Evolutionary conservation across 306 rosid genomes (phyloP).

Genomic region (Psophocarpus tetragonolobus): DNA sequence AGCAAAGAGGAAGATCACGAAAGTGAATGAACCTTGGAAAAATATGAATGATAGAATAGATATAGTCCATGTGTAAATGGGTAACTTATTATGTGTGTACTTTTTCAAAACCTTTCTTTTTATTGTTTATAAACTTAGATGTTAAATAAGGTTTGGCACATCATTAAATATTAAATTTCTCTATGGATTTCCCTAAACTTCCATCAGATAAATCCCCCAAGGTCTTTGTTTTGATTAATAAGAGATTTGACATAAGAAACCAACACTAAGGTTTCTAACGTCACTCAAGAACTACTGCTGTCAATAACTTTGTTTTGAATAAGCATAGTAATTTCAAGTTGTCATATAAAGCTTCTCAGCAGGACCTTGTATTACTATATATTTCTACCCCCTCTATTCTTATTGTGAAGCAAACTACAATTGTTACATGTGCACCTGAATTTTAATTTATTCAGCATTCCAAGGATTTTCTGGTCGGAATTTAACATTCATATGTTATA

Average conservation of each 20-base stretch:
- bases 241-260: conserved; percentile 8
- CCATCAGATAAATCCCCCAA: not conserved
- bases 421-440: conserved; percentile 28
- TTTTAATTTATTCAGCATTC: conserved; percentile 35
- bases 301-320: too few species aligned
- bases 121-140: too few species aligned
- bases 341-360: conserved; percentile 34
- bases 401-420: conserved; percentile 3
- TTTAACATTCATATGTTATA: not conserved
- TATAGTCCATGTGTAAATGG: not conserved
- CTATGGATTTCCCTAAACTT: not conserved
- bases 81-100: not conserved
- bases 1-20: too few species aligned
- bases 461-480: not conserved
- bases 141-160: too few species aligned
- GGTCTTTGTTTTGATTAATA: not conserved
- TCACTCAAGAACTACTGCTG: too few species aligned
- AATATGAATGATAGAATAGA: too few species aligned
- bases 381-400: conserved; percentile 16
- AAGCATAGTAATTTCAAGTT: conserved; percentile 1
- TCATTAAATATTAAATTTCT: not conserved
- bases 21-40: too few species aligned
- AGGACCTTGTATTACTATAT: conserved; percentile 26
- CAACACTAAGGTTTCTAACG: not conserved
- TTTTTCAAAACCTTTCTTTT: not conserved